Base-by-base conservation (phyloP, 1,139 yeast genomes). In the Scheffersomyces titani region DNA sequence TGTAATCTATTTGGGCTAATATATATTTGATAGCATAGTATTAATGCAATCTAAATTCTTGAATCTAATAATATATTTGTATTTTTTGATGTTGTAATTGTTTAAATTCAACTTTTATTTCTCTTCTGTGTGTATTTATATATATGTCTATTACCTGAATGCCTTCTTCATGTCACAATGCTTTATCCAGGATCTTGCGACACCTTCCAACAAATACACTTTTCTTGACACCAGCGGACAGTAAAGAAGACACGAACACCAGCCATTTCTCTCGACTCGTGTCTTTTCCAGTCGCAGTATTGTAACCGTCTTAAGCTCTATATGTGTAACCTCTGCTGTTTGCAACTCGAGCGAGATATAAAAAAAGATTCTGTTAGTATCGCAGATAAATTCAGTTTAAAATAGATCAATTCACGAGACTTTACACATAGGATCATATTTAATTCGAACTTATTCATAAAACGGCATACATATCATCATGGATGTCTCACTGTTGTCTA, bases 401-500 rank as follows among this genome's bases (percentile, higher is more conserved):
- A 9, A 24, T 5, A 30, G 40, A 2, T 6, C 40, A 9, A 11
- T 30, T 30, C 40, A 30, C 40, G 6, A 30, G 13, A 11, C 40
- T 6, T 9, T 11, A 30, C 13, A 11, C 9, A 30, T 9, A 30
- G 40, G 16, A 6, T 30, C 40, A 11, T 16, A 22, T 22, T 22
- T 30, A n/a, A 30, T 30, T 30, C 40, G 13, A 30, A 30, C 3
- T 16, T 30, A 30, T 30, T 30, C 11, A 30, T 16, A 30, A 11
- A 11, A 9, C 40, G 9, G 13, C 16, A 11, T 13, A 7, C 16
- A 30, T 30, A 7, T 2, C 16, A 19, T 19, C 44, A 63, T 64
- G 67, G 65, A 63, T 51, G 55, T 61, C 36, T 51, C 63, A 9
- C 53, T 58, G 24, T 71, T 79, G 51, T 54, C 66, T 46, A 76